Percentiles rank a stretch among this genome's conserved stretches.
These are phyloP conservation scores for Saksenaea vasiformis DNA, from an alignment of 371 early-diverging fungal species.

Conservation along the genomic window DNA sequence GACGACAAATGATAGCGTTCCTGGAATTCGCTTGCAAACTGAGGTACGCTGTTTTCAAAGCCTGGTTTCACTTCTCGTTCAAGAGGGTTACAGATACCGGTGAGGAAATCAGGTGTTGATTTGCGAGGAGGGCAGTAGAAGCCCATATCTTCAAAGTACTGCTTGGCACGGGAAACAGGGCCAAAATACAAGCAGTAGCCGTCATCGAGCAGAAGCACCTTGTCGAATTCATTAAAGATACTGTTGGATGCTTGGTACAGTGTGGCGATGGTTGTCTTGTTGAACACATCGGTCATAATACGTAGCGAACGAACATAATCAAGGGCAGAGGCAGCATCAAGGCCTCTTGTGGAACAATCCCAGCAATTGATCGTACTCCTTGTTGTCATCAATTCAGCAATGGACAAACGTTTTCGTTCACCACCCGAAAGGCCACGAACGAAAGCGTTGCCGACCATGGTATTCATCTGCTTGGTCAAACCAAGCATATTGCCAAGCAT, in stretches of 20 bases:
- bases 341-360: slow-evolving; percentile 88
- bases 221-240: slow-evolving; percentile 79
- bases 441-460: slow-evolving; percentile 82
- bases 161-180: slow-evolving; percentile 60
- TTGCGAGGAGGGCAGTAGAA: slow-evolving; percentile 70
- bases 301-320: slow-evolving; percentile 73
- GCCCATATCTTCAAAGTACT: slow-evolving; percentile 70
- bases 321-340: slow-evolving; percentile 89
- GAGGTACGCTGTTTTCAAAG: slow-evolving; percentile 50
- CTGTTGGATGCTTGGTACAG: slow-evolving; percentile 75
- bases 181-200: slow-evolving; percentile 80
- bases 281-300: slow-evolving; percentile 63
- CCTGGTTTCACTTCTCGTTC: slow-evolving; percentile 63
- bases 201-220: slow-evolving; percentile 67
- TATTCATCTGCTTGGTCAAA: slow-evolving; percentile 72
- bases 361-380: slow-evolving; percentile 74
- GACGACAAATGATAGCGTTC: slow-evolving; percentile 37
- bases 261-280: slow-evolving; percentile 66
- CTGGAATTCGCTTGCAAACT: slow-evolving; percentile 49
- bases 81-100: slow-evolving; percentile 65
- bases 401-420: slow-evolving; percentile 85
- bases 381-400: slow-evolving; percentile 86
- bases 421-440: slow-evolving; percentile 86
- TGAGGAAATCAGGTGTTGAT: slow-evolving; percentile 76
- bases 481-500: slow-evolving; percentile 72